Evolutionary conservation across 306 rosid genomes (phyloP).

Genomic region (Ceratonia siliqua): DNA sequence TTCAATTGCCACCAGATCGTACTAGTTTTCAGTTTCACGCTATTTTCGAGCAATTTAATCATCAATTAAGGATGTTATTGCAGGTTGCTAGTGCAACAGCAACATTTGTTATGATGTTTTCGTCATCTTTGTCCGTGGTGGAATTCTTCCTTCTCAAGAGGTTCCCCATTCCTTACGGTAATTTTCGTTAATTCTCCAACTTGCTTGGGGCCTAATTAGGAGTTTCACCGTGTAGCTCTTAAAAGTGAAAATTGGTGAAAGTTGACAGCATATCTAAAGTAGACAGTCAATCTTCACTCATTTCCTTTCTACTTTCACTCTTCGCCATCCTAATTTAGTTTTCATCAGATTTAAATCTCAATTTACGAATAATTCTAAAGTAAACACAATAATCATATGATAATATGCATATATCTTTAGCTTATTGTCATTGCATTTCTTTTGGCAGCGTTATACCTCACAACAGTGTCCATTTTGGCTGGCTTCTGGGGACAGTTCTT

Average conservation of each 20-base stretch:
- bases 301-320: background rate
- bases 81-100: conserved; percentile 97
- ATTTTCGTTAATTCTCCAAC: conserved; percentile 12
- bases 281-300: background rate
- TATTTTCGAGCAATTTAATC: conserved; percentile 1
- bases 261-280: background rate
- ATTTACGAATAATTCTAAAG: background rate
- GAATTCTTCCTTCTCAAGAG: conserved; percentile 88
- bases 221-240: background rate
- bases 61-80: background rate
- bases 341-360: background rate
- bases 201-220: background rate
- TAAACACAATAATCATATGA: background rate
- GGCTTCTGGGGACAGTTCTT: conserved; percentile 87
- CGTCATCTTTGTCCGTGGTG: conserved; percentile 84
- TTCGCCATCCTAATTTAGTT: background rate
- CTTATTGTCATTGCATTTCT: background rate
- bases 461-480: conserved; percentile 64
- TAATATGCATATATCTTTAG: background rate
- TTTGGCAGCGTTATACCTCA: conserved; percentile 75
- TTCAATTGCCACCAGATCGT: background rate
- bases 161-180: conserved; percentile 89
- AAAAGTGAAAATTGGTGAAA: background rate
- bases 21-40: background rate
- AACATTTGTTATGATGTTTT: conserved; percentile 90